A percentile compares a stretch with the other conserved stretches of the same genome.
Conservation (phyloP, 441 rosid species). For the Daphne laureola region DNA sequence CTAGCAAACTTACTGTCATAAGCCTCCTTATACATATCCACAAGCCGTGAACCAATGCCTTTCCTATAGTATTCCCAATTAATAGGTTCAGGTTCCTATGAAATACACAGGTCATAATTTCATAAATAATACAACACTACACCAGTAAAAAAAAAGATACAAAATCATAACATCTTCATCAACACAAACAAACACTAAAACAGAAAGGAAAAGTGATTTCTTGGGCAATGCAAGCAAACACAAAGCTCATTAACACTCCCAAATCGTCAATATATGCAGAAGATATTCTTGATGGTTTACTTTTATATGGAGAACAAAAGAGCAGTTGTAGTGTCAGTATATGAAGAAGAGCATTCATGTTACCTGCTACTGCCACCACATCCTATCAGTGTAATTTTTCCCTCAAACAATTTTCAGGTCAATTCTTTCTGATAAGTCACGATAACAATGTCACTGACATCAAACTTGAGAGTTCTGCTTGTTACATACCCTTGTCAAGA, state of each 20-base stretch:
- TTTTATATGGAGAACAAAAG: no score
- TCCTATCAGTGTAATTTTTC: constrained; percentile 87
- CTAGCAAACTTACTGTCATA: constrained; percentile 54
- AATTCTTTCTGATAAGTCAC: constrained; percentile 2
- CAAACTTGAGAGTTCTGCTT: not conserved
- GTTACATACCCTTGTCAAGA: constrained; percentile 69
- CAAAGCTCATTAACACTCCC: no score
- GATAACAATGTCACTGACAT: no score
- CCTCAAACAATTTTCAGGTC: constrained; percentile 37
- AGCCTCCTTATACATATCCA: constrained; percentile 81
- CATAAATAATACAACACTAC: not conserved
- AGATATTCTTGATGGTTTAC: no score
- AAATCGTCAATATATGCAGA: no score
- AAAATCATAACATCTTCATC: no score
- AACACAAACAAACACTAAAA: no score
- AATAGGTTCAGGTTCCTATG: constrained; percentile 79
- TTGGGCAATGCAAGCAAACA: no score
- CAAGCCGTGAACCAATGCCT: constrained; percentile 68
- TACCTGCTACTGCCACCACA: constrained; percentile 97
- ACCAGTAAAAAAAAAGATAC: no score
- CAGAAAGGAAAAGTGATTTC: no score
- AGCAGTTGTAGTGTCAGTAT: not conserved
- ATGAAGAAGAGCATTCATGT: not conserved
- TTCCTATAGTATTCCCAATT: constrained; percentile 78
- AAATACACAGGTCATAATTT: no score